A percentile compares a stretch with the other conserved stretches of the same genome.
These are phyloP conservation scores for Apiospora marii DNA, from an alignment of 2,329 filamentous ascomycete genomes.

Conservation along the genomic window DNA sequence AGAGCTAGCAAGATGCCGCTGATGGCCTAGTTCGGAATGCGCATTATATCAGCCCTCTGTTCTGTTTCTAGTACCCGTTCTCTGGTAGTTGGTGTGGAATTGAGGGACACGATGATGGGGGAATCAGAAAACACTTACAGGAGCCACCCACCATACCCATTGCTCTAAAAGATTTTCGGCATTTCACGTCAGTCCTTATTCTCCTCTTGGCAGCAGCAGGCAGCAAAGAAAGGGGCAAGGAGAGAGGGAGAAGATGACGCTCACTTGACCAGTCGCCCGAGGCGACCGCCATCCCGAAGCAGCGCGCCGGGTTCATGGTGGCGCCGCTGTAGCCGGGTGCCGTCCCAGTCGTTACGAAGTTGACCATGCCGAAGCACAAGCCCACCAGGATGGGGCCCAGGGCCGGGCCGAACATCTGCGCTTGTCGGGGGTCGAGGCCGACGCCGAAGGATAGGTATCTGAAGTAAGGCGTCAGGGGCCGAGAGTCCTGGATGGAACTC, in stretches of 20 bases:
- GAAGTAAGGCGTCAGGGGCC: neutral
- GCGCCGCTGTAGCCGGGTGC: neutral
- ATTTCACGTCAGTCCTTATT: neutral
- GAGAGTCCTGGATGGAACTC: too few species aligned
- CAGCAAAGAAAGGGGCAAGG: neutral
- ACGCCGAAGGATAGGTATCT: conserved; percentile 12
- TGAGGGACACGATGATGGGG: neutral
- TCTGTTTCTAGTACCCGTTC: neutral
- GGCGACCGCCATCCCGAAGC: neutral
- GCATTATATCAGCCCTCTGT: neutral
- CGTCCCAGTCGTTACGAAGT: conserved; percentile 7
- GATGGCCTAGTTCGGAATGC: neutral
- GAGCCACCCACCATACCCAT: neutral
- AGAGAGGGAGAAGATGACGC: neutral
- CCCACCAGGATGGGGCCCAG: conserved; percentile 2
- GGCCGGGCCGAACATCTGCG: conserved; percentile 7
- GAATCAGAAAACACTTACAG: neutral
- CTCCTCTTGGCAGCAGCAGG: neutral
- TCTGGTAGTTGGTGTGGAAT: too few species aligned
- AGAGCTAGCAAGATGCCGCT: conserved; percentile 5
- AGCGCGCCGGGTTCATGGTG: neutral
- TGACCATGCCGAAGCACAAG: conserved; percentile 9
- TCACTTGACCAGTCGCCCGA: conserved; percentile 11
- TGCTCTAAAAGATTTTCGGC: neutral
- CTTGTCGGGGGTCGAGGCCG: neutral